These are phyloP conservation scores for Arthroderma sp. DNA, from an alignment of 2,329 filamentous ascomycete species.

Conservation along the genomic window DNA sequence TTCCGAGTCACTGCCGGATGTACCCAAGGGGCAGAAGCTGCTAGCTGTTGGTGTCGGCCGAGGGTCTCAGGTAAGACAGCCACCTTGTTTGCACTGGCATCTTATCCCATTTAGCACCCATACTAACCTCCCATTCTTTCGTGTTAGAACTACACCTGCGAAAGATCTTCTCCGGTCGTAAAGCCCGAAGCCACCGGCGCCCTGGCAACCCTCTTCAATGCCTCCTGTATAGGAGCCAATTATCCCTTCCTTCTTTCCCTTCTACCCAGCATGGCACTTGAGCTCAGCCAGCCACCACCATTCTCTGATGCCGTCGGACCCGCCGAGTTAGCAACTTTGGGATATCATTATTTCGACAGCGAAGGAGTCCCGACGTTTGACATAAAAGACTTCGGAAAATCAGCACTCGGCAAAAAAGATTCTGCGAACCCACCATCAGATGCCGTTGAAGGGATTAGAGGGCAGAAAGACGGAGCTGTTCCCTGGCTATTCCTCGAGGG, in stretches of 20 bases:
- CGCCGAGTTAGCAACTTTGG: conserved; percentile 51
- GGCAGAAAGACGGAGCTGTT: conserved; percentile 54
- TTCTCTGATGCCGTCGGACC: conserved; percentile 30
- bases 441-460: conserved; percentile 44
- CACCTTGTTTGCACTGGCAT: not conserved
- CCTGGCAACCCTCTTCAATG: conserved; percentile 75
- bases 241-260: conserved; percentile 53
- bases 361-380: conserved; percentile 65
- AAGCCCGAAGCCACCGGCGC: conserved; percentile 58
- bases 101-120: not conserved
- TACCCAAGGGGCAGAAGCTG: conserved; percentile 48
- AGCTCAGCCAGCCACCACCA: conserved; percentile 22
- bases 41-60: conserved; percentile 74
- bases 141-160: conserved; percentile 79
- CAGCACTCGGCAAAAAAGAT: conserved; percentile 49
- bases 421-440: conserved; percentile 49
- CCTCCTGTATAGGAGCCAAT: conserved; percentile 60
- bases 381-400: conserved; percentile 49
- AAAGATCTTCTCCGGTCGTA: conserved; percentile 44
- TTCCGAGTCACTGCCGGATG: conserved; percentile 47
- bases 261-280: conserved; percentile 54
- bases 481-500: conserved; percentile 61
- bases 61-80: conserved; percentile 48
- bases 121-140: not conserved
- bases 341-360: conserved; percentile 70